Evolutionary conservation across 805 yeast genomes (phyloP).

Genomic region (Monosporozyma unispora): DNA sequence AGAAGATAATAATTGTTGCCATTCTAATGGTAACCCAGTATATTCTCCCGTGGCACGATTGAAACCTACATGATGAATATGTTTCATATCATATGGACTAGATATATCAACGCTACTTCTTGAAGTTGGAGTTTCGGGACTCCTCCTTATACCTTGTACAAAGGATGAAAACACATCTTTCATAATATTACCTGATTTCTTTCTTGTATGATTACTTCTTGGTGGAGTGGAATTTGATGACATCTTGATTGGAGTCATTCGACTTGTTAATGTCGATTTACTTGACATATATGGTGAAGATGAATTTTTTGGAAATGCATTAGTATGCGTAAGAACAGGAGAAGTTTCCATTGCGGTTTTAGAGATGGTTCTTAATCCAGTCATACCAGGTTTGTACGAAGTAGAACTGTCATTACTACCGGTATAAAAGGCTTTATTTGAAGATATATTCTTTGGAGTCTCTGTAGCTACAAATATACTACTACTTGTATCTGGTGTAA

Average conservation of each 20-base stretch:
- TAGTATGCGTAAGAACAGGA: neutral
- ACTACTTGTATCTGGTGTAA: slow-evolving; percentile 2
- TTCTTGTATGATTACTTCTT: neutral
- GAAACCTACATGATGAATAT: slow-evolving; percentile 90
- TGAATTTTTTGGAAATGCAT: neutral
- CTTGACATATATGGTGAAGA: neutral
- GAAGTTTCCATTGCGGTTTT: neutral
- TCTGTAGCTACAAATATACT: neutral
- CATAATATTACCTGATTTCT: slow-evolving; percentile 32
- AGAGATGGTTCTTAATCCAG: neutral
- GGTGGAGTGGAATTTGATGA: neutral
- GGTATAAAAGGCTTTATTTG: neutral
- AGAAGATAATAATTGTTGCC: slow-evolving; percentile 76
- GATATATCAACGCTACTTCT: slow-evolving; percentile 42
- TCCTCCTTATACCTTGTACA: slow-evolving; percentile 17
- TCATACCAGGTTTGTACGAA: neutral
- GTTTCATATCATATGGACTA: slow-evolving; percentile 82
- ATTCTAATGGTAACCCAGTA: slow-evolving; percentile 86
- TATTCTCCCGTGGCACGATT: slow-evolving; percentile 77
- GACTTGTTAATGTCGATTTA: neutral
- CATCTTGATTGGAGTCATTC: neutral
- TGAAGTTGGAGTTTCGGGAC: neutral
- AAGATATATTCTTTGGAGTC: neutral
- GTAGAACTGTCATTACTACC: slow-evolving; percentile 1
- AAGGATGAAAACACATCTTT: slow-evolving; percentile 50